These are phyloP conservation scores for Coffea canephora DNA, from an alignment of 257 asterid species.

Conservation along the genomic window DNA sequence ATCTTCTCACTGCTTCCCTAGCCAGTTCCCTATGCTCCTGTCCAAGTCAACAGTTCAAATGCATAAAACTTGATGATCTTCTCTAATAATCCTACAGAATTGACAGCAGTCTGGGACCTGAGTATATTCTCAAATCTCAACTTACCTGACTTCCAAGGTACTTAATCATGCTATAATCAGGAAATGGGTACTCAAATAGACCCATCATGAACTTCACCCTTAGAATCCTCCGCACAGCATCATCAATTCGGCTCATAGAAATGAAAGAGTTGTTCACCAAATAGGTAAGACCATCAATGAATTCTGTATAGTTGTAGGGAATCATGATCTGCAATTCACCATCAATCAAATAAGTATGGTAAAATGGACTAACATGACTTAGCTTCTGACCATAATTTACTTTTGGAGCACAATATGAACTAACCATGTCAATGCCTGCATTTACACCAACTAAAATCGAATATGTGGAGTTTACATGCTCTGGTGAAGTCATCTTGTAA, in stretches of 20 bases:
- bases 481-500: conserved; percentile 40
- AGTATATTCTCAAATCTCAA: not conserved
- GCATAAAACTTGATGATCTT: not conserved
- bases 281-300: conserved; percentile 52
- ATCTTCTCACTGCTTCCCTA: conserved; percentile 46
- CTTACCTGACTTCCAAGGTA: conserved; percentile 61
- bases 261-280: conserved; percentile 48
- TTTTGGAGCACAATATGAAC: not conserved
- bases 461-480: conserved; percentile 35
- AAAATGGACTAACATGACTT: not conserved
- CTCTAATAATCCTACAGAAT: not conserved
- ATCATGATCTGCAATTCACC: conserved; percentile 58
- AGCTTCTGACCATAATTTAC: too few relatives aligned
- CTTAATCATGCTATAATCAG: conserved; percentile 61
- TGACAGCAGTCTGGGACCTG: not conserved
- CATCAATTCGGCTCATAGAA: conserved; percentile 58
- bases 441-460: conserved; percentile 36
- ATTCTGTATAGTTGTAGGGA: conserved; percentile 54
- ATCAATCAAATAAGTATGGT: not conserved
- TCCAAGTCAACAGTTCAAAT: not conserved
- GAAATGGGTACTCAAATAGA: conserved; percentile 61
- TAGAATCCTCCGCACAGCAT: conserved; percentile 65
- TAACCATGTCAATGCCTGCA: conserved; percentile 54
- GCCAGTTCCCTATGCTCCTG: conserved; percentile 42
- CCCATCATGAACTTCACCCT: conserved; percentile 72